Evolutionary conservation across 495 filamentous ascomycete species (phyloP).

Genomic region (Parathielavia appendiculata): DNA sequence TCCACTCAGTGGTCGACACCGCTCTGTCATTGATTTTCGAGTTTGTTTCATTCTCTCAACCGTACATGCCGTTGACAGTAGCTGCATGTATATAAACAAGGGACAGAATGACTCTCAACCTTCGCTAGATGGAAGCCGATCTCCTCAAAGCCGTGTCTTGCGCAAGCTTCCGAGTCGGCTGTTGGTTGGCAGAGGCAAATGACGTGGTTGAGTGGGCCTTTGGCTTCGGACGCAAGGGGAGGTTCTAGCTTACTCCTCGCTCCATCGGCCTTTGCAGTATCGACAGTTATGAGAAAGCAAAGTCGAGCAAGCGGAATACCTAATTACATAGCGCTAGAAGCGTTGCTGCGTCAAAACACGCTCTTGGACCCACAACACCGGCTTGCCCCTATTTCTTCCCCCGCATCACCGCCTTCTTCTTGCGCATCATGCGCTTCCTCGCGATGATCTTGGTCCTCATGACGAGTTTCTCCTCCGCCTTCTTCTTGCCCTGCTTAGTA

Average conservation of each 20-base stretch:
- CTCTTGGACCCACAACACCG: not conserved
- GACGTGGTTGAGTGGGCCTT: not conserved
- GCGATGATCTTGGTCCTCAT: constrained; percentile 46
- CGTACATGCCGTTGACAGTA: not conserved
- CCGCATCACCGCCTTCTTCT: constrained; percentile 45
- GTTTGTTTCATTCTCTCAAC: not conserved
- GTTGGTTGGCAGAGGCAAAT: not conserved
- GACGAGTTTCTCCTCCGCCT: constrained; percentile 32
- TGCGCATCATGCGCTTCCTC: constrained; percentile 44
- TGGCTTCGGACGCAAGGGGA: not conserved
- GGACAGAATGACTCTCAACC: not conserved
- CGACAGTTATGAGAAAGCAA: not conserved
- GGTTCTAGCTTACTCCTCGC: not conserved
- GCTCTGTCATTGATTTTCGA: not conserved
- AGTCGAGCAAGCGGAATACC: not conserved
- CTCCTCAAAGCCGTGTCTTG: too few relatives aligned
- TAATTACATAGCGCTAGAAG: not conserved
- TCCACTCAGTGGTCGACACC: constrained; percentile 3
- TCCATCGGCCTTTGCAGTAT: not conserved
- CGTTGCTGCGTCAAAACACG: not conserved
- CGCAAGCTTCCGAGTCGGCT: too few relatives aligned
- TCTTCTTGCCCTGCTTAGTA: constrained; percentile 25
- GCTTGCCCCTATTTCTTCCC: constrained; percentile 19
- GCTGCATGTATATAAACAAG: not conserved
- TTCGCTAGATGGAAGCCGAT: too few relatives aligned